phyloP scores from a whole-genome alignment of 2,329 filamentous ascomycete species.

The Ophiostoma perfectum region DNA sequence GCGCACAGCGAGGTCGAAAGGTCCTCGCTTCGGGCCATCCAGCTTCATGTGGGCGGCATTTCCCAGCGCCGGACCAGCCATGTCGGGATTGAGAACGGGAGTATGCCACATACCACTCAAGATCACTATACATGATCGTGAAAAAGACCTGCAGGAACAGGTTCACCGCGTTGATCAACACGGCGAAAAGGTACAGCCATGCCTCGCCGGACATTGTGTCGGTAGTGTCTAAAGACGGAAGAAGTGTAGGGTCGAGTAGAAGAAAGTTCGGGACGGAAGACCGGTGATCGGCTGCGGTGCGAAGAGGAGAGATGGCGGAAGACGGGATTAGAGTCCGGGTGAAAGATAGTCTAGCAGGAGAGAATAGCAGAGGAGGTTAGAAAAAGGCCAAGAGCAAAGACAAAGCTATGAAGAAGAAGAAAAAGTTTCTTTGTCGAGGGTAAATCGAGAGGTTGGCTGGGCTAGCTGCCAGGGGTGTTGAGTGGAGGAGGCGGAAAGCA shows the following conservation, averaged over 20 bases:
- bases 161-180: constrained; percentile 99
- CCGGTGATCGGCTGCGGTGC: constrained; percentile 9
- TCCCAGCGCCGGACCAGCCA: no score
- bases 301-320: neutral
- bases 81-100: neutral
- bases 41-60: no score
- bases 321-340: no score
- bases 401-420: neutral
- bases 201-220: constrained; percentile 86
- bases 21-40: no score
- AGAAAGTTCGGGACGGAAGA: neutral
- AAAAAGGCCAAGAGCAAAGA: constrained; percentile 8
- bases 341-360: neutral
- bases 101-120: constrained; percentile 78
- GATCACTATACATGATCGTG: constrained; percentile 99
- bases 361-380: neutral
- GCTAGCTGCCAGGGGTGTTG: constrained; percentile 2
- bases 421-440: neutral
- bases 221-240: neutral
- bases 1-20: no score
- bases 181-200: constrained; percentile 95
- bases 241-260: neutral
- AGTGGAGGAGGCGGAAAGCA: constrained; percentile 4
- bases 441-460: constrained; percentile 20
- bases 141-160: constrained; percentile 99